Base-by-base conservation (phyloP, 345 rosid species). In the Populus simonii region DNA sequence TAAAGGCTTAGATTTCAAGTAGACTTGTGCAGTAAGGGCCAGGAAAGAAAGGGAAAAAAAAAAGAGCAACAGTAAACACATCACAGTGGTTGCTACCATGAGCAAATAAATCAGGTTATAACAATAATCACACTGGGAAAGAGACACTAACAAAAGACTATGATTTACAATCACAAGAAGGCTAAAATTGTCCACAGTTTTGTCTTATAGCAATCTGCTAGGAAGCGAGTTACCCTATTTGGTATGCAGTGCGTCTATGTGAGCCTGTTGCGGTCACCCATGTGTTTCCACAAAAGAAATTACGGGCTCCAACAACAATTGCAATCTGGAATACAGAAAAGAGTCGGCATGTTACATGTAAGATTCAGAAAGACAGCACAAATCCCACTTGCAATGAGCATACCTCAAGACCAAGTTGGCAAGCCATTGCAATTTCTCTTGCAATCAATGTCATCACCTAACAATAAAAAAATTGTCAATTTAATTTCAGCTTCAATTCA, bases 281-380 rank as follows among this genome's bases (percentile, higher is more conserved):
- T 1, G 94, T 79, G 74, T 90, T 86, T 53, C 98, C 89, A 78
- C 94, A 90, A 73, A 94, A 92, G 73, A 92, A 87, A 79, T 94
- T 92, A 68, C 97, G 87, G 74, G 92, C 92, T 67, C 98, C 98
- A 85, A 94, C 92, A 76, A 92, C 96, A 79, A 94, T 87, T 6
- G 97, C 96, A 53, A 92, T 92, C 98, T 94, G 80, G 15, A 79
- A 68, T 55, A 27, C 17, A 61, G 25, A 67, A 2, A 33, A 0
- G 16, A 53, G 33, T 23, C 22, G 23, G 33, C 47, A 35, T 70
- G 9, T 72, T 53, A 70, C n/a, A 57, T 68, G 25, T 68, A 25
- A 29, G 25, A 70, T 11, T n/a, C 4, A 36, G 7, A 11, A 51
- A 57, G 68, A 10, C 5, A 76, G 17, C 5, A 36, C 38, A 8